A percentile compares a stretch with the other conserved stretches of the same genome.
phyloP scores from a whole-genome alignment of 2,329 filamentous ascomycete species.

The Teratosphaeria nubilosa region DNA sequence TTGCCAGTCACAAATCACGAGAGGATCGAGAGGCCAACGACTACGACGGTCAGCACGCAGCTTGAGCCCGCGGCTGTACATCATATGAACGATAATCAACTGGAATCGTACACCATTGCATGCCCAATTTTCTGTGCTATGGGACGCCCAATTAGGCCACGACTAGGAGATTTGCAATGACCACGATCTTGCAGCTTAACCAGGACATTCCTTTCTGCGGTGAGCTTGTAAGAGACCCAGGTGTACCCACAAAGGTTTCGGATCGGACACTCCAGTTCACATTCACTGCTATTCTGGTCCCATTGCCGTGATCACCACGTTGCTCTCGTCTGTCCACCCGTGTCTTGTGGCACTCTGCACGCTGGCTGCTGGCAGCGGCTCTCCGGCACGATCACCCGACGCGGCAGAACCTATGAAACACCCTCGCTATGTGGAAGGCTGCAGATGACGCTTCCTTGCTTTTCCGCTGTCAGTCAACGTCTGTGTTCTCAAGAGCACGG shows the following conservation, averaged over 20 bases:
- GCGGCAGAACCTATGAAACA: neutral
- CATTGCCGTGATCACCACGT: neutral
- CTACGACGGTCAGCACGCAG: neutral
- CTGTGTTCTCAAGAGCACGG: neutral
- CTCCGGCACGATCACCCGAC: neutral
- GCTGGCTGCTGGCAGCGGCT: neutral
- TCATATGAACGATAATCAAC: too few relatives aligned
- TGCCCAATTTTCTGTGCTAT: neutral
- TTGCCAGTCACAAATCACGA: constrained; percentile 7
- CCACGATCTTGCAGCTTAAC: too few relatives aligned
- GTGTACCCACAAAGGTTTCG: neutral
- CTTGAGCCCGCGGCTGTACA: neutral
- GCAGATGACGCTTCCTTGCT: neutral
- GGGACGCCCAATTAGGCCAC: neutral
- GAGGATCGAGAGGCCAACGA: neutral
- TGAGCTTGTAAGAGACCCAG: neutral
- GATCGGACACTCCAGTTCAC: neutral
- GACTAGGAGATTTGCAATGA: too few relatives aligned
- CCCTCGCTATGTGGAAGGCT: neutral
- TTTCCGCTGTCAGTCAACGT: neutral
- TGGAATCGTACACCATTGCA: too few relatives aligned
- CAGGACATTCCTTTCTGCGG: too few relatives aligned
- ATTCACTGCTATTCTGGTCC: neutral
- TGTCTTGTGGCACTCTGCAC: neutral
- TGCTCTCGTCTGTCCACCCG: neutral